A percentile compares a stretch with the other conserved stretches of the same genome.
These are phyloP conservation scores for Misopates orontium DNA, from an alignment of 257 asterid genomes.

Conservation along the genomic window DNA sequence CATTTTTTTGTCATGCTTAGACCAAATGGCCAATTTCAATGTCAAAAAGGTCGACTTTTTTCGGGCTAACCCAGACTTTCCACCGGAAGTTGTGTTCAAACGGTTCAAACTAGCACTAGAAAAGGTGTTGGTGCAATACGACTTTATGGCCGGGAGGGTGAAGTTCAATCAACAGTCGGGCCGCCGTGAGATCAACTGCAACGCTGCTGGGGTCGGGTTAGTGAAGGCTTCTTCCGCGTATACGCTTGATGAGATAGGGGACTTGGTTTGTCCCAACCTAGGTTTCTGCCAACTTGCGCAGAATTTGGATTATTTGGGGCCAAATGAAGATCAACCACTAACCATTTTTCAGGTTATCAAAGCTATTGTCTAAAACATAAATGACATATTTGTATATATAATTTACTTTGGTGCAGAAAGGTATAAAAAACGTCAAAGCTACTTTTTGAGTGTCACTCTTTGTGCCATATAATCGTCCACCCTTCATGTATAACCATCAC, in stretches of 20 bases:
- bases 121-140: conserved; percentile 36
- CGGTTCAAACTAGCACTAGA: conserved; percentile 30
- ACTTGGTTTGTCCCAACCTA: conserved; percentile 41
- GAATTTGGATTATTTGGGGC: conserved; percentile 25
- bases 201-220: conserved; percentile 37
- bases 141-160: conserved; percentile 44
- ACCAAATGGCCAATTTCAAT: conserved; percentile 38
- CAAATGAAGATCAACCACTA: conserved; percentile 39
- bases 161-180: conserved; percentile 29
- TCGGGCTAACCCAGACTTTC: conserved; percentile 29
- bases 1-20: no score
- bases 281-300: conserved; percentile 40
- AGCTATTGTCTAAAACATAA: no score
- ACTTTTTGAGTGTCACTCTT: no score
- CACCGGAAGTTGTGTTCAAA: conserved; percentile 30
- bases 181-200: conserved; percentile 43
- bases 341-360: no score
- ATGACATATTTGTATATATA: no score
- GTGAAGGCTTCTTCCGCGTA: conserved; percentile 41
- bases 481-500: no score
- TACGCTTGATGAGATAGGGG: no score
- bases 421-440: no score
- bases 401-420: no score
- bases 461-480: no score
- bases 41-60: conserved; percentile 46